Evolutionary conservation across 2,329 filamentous ascomycete species (phyloP).

Genomic region (Pseudocercospora fijiensis): DNA sequence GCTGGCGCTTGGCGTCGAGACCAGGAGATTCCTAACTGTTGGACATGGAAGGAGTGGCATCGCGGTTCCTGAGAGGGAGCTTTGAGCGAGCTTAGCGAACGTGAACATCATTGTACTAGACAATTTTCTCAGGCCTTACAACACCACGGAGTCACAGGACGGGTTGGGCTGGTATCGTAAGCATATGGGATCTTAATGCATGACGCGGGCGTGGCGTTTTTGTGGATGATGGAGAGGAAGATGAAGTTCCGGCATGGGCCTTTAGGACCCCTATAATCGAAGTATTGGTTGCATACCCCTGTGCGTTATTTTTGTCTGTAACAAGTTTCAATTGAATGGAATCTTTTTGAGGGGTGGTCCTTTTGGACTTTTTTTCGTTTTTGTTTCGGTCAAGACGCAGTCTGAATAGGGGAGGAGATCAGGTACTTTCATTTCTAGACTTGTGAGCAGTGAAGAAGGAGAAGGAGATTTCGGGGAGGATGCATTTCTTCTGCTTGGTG

Average conservation of each 20-base stretch:
- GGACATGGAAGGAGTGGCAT: constrained; percentile 23
- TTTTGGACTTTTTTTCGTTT: no score
- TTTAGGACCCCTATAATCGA: not conserved
- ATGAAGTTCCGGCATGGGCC: not conserved
- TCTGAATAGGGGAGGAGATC: no score
- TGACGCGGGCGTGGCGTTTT: not conserved
- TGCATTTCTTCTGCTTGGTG: no score
- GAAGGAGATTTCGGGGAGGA: not conserved
- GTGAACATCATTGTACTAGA: not conserved
- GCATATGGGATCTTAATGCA: not conserved
- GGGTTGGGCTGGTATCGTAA: not conserved
- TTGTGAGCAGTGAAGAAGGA: not conserved
- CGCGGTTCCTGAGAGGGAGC: constrained; percentile 11
- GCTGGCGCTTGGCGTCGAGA: constrained; percentile 23
- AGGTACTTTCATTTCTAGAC: not conserved
- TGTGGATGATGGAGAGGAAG: not conserved
- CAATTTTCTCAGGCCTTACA: not conserved
- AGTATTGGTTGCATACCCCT: not conserved
- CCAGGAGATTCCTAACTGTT: constrained; percentile 25
- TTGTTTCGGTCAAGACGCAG: no score
- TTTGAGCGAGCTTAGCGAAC: not conserved
- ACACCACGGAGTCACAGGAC: not conserved
- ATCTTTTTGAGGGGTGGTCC: no score
- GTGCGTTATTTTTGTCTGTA: no score
- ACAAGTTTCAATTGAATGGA: no score